Percentiles rank a stretch among this genome's conserved stretches.
Conservation (phyloP, 2,329 filamentous ascomycete species). For the Fonsecaea nubica region DNA sequence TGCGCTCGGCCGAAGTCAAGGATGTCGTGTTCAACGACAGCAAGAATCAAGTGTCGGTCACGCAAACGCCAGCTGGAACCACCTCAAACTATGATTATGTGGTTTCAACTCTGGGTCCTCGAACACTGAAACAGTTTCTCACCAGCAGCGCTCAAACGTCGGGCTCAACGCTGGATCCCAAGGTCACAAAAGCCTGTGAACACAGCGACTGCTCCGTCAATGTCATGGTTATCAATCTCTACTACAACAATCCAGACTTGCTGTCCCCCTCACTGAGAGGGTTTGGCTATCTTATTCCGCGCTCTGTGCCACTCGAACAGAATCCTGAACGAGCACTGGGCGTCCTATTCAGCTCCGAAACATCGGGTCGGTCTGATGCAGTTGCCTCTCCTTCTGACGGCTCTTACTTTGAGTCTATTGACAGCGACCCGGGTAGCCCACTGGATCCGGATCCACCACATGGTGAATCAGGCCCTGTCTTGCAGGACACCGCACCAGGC, state of each 20-base stretch:
- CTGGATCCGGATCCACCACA: neutral
- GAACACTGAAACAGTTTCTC: conserved; percentile 28
- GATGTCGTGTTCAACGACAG: conserved; percentile 26
- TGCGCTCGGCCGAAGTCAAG: conserved; percentile 49
- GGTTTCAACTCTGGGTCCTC: conserved; percentile 41
- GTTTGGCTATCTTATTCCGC: conserved; percentile 91
- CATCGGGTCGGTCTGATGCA: conserved; percentile 45
- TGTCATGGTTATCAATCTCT: conserved; percentile 92
- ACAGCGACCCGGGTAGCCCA: neutral
- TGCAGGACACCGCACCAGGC: conserved; percentile 64
- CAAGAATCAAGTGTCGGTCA: conserved; percentile 39
- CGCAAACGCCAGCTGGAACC: neutral
- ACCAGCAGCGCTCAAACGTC: conserved; percentile 26
- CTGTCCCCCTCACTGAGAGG: conserved; percentile 65
- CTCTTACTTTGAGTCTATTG: neutral
- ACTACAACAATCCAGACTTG: conserved; percentile 71
- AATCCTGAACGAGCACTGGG: conserved; percentile 86
- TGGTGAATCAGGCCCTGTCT: conserved; percentile 37
- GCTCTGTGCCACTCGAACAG: conserved; percentile 69
- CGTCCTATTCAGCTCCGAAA: conserved; percentile 87
- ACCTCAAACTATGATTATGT: conserved; percentile 40
- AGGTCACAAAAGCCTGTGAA: conserved; percentile 40
- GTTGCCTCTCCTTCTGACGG: neutral
- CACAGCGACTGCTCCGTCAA: conserved; percentile 64
- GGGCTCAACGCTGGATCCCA: conserved; percentile 2